Base-by-base conservation (phyloP, 371 early-diverging fungal genomes). In the Mucor racemosus region DNA sequence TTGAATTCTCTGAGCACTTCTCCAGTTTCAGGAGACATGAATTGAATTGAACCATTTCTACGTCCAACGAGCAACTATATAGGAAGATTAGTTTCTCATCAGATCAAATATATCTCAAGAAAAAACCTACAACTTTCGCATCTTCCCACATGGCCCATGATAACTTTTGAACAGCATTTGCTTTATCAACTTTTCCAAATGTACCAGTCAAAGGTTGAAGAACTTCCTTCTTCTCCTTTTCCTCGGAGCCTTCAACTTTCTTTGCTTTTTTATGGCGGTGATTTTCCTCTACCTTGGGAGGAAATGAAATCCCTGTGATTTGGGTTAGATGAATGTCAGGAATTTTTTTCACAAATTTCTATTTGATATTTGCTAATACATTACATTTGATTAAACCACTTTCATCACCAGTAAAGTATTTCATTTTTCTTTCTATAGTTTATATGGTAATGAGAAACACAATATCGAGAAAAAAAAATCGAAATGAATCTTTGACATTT, bases 301-400 rank as follows among this genome's bases (percentile, higher is more conserved):
- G 76, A 55, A 78, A 73, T 15, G 77, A 67, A 3, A 77, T 66
- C 68, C 72, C 76, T 80, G 65, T 15, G n/a, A n/a, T 39, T n/a
- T 36, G 2, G 19, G 31, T 21, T 13, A 57, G 36, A 1, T 38
- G 1, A 38, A 38, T 9, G 26, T 26, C 35, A 40, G 40, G 14
- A n/a, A 6, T 35, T 34, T 64, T 35, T 7, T 54, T 55, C 4
- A 15, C 58, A 34, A n/a, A 7, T 7, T 21, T 13, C n/a, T 0
- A 55, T 31, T 7, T 19, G 38, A 1, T 38, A 0, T 40, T 44
- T 26, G 0, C 11, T 9, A 38, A 38, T 7, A 38, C 4, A n/a
- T 66, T 79, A 86, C 89, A 79, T 80, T 93, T 93, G 53, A 91
- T 70, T 65, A 93, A 80, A 14, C 93, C 93, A 38, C 84, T 83